Base-by-base conservation (phyloP, 169 alveolate genomes). In the Cryptosporidium canis region DNA sequence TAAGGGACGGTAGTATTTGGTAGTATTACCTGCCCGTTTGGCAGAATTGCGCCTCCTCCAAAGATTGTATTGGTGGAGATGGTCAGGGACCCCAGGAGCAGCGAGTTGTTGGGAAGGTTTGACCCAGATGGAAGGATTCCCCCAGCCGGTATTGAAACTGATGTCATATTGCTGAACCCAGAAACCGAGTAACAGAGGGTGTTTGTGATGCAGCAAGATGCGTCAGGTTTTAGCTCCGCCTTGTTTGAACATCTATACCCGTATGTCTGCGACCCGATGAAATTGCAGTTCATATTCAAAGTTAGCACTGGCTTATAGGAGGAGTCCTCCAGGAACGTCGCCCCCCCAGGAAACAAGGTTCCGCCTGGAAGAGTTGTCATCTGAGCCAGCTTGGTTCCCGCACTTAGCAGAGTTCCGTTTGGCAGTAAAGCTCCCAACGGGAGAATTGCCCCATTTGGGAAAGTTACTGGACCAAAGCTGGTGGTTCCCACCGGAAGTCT, bases 401-500 rank as follows among this genome's bases (percentile, higher is more conserved):
- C 70, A 14, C 37, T 61, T 24, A 77, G 33, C 6, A 77, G 61
- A n/a, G 87, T 77, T 33, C 87, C 87, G 31, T 77, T 77, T 8
- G 87, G 87, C 11, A 77, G 71, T 31, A 61, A 61, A 9, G 87
- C 87, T 5, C 87, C 87, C 29, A 77, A 58, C 1, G 87, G 87
- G n/a, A 77, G 44, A n/a, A 77, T 77, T 35, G 87, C 87, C 11
- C 87, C 87, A 53, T 77, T 77, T 43, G 87, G 87, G 16, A 77
- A 77, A 8, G 87, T 77, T 39, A 77, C 87, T n/a, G 87, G 87
- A 3, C 87, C 87, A 77, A 77, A 77, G 58, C 77, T 61, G 37
- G 87, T 77, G 35, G 87, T 77, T 21, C 87, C 87, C 4, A 77
- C 87, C 11, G 87, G 87, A 11, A 77, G 58, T 24, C 72, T 53